A percentile compares a stretch with the other conserved stretches of the same genome.
Evolutionary conservation across 495 filamentous ascomycete species (phyloP).

Genomic region (Neurospora discreta): DNA sequence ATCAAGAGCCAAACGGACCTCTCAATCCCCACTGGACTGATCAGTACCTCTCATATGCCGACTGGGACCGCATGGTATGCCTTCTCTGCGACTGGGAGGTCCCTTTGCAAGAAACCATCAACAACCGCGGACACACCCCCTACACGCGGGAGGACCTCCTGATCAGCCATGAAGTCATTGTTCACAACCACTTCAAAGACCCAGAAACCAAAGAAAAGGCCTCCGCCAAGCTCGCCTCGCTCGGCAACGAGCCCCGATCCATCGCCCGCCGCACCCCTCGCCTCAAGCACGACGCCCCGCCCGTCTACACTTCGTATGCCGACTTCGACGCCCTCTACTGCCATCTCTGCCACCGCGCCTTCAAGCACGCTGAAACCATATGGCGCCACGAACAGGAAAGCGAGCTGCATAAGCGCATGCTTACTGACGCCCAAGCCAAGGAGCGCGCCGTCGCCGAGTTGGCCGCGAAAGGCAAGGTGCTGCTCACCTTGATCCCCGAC

Average conservation of each 20-base stretch:
- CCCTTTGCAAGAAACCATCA: slow-evolving; percentile 10
- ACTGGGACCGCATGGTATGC: slow-evolving; percentile 23
- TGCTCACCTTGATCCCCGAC: slow-evolving; percentile 28
- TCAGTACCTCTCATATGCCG: slow-evolving; percentile 20
- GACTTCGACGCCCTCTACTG: slow-evolving; percentile 63
- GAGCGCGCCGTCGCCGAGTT: slow-evolving; percentile 42
- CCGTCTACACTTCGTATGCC: slow-evolving; percentile 46
- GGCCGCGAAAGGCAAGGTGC: slow-evolving; percentile 49
- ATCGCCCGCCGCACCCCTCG: slow-evolving; percentile 17
- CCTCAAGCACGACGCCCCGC: slow-evolving; percentile 13
- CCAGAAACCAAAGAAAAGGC: slow-evolving; percentile 20
- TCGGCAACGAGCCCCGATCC: slow-evolving; percentile 13
- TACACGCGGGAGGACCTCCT: slow-evolving; percentile 17
- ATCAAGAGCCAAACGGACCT: slow-evolving; percentile 9
- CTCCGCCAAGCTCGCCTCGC: slow-evolving; percentile 19
- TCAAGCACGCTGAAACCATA: slow-evolving; percentile 56
- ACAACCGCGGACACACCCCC: slow-evolving; percentile 10
- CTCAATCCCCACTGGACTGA: slow-evolving; percentile 14
- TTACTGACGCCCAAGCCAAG: slow-evolving; percentile 48
- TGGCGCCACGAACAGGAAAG: slow-evolving; percentile 69
- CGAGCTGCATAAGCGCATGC: slow-evolving; percentile 59
- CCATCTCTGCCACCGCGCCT: slow-evolving; percentile 63
- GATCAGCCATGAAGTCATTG: slow-evolving; percentile 20
- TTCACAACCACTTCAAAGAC: slow-evolving; percentile 19
- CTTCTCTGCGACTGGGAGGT: slow-evolving; percentile 22